Base-by-base conservation (phyloP, 2,329 filamentous ascomycete species). In the Ceratocystiopsis sp. region DNA sequence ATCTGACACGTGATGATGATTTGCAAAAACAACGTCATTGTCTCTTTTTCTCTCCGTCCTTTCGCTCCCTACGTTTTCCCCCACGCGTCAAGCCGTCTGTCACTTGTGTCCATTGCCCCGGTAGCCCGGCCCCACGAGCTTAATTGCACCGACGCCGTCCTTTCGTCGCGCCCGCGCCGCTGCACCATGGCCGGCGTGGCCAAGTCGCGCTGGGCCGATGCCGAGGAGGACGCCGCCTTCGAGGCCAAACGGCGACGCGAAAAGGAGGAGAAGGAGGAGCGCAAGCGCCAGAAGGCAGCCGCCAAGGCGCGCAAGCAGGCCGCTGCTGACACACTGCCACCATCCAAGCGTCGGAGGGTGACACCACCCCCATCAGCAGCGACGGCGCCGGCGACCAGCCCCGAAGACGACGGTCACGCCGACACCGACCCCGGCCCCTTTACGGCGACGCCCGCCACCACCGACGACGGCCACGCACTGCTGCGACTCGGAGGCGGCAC, bases 231-330 rank as follows among this genome's bases (percentile, higher is more conserved):
- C 57, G 75, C 76, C 18, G 82, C 75, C 37, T 69, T 80, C 37
- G 78, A 84, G 46, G 77, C 78, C 17, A 75, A 78, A 55, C 69
- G 77, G 44, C 89, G 81, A 61, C 73, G 69, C 48, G 84, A 91
- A 57, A 95, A 89, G 62, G 85, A 93, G 61, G 81, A 86, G 54
- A 93, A 91, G 69, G 85, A 82, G 61, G 78, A 82, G 41, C 65
- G 76, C 41, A 95, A 91, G 54, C 76, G 61, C 45, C 64, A 65
- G 48, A 59, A 46, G 35, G 48, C 51, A 29, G 51, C 48, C 13
- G 25, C 25, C 10, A 54, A 57, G 44, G 56, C 33, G 33, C 33
- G 33, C 3, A 8, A 61, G 48, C 61, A 62, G 35, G 58, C 59
- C 33, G 53, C 56, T 13, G 52, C 57, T 2, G 52, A 54, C 13